Evolutionary conservation across 768 basidiomycete genomes (phyloP), one percentile per base, ranked within the genome.

Genomic region (Collybia mongolica): DNA sequence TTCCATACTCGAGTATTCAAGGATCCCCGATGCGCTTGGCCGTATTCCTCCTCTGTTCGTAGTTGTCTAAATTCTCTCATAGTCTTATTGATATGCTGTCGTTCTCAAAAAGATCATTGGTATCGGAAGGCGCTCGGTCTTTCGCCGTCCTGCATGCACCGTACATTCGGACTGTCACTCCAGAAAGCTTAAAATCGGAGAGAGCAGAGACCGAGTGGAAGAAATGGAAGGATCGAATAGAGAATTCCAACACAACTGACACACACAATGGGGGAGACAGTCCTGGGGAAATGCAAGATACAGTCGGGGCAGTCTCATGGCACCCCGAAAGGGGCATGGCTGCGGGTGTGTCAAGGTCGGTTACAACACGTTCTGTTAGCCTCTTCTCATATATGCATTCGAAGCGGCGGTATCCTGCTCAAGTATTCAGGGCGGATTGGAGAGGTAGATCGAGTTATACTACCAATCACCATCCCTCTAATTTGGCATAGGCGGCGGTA

Each of bases 391-490:
- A 20, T 38, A 37, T 46, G 24, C 48, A 40, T n/a, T 19, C 42
- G 32, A 51, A 92, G 90, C 55, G 90, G 90, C 5, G 90, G 90
- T 0, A 64, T 93, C n/a, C 70, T 93, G 45, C 73, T 93, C 48
- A 93, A 93, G 62, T 65, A 73, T 42, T 74, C 88, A 3, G 90
- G 90, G 11, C 72, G 90, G 41, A 64, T 91, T 3, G 91, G 90
- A 23, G 88, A 92, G 72, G 89, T 89, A 53, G 38, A 59, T 39
- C 28, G 5, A 22, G 9, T 41, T 36, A 43, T 15, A 19, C 24
- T 29, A 3, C 9, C 8, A 22, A 26, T 11, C 5, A 2, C 26
- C 6, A 18, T 43, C 19, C 15, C 6, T n/a, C 5, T 12, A 19
- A 17, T 42, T n/a, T 48, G 23, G 22, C 23, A 39, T 52, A 88